phyloP scores from a whole-genome alignment of 2,329 filamentous ascomycete species.

The Nigrospora osmanthi region DNA sequence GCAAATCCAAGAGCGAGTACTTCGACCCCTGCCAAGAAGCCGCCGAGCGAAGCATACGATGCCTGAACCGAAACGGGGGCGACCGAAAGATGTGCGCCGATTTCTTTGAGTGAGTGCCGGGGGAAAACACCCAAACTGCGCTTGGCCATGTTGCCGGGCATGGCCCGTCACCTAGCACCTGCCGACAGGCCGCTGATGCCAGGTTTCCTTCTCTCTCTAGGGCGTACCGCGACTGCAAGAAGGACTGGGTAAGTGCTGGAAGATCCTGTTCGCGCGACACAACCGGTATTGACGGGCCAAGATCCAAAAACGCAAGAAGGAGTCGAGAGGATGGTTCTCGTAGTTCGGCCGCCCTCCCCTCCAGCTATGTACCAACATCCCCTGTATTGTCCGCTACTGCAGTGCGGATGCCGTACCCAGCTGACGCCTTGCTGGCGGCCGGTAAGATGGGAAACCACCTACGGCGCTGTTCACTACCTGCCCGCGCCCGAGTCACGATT shows the following conservation, averaged over 20 bases:
- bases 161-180: too few relatives aligned
- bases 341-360: not conserved
- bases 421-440: too few relatives aligned
- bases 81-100: constrained; percentile 87
- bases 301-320: constrained; percentile 25
- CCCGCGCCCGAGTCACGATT: too few relatives aligned
- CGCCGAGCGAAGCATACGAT: constrained; percentile 76
- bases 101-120: constrained; percentile 76
- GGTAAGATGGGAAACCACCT: too few relatives aligned
- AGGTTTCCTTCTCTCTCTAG: constrained; percentile 33
- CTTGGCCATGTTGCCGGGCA: too few relatives aligned
- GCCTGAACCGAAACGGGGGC: constrained; percentile 79
- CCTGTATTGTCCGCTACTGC: too few relatives aligned
- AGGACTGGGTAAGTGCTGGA: constrained; percentile 66
- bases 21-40: constrained; percentile 95
- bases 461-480: too few relatives aligned
- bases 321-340: constrained; percentile 13
- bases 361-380: too few relatives aligned
- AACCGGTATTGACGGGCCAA: constrained; percentile 6
- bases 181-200: too few relatives aligned
- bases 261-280: not conserved
- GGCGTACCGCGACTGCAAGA: constrained; percentile 91
- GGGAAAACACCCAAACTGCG: not conserved
- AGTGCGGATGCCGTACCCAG: too few relatives aligned
- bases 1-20: constrained; percentile 83